Evolutionary conservation across 768 basidiomycete genomes (phyloP), one percentile per base, ranked within the genome.

Genomic region (Collybia mongolica): DNA sequence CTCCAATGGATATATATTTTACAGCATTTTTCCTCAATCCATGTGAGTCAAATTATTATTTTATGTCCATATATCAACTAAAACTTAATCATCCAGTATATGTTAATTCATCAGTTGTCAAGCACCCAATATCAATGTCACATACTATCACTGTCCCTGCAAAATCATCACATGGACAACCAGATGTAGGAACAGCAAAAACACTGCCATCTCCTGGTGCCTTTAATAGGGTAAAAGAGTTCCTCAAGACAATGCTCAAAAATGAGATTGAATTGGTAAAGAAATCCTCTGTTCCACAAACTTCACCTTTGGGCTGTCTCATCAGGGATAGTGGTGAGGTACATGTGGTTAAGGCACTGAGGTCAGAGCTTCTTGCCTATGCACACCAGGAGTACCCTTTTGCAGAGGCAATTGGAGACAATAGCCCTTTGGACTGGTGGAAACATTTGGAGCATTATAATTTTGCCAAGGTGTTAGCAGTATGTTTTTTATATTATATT

Each of bases 11-110:
- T 9, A 11, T 63, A 4, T 65, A 64, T 42, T 48, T 62, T 36
- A 48, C 58, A 9, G 64, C 57, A 1, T 39, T 55, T n/a, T 64
- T 56, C 44, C 55, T 66, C 9, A 55, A 67, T 50, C 61, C 63
- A 15, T 37, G 61, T 65, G 36, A 15, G 58, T 62, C 29, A 18
- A 7, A 14, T 28, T 17, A n/a, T n/a, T n/a, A n/a, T n/a, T n/a
- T n/a, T n/a, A n/a, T n/a, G n/a, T n/a, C n/a, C n/a, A n/a, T n/a
- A n/a, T n/a, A n/a, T n/a, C n/a, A n/a, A n/a, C n/a, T n/a, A n/a
- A n/a, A n/a, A n/a, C 46, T 39, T 26, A 11, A 3, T 28, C 39
- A 37, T 5, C 26, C 26, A 28, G 26, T 28, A 5, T 9, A 5
- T 28, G 5, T 28, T 28, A 28, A 5, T 28, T 5, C 26, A 9